phyloP scores from a whole-genome alignment of 306 rosid genomes.

The Rosa chinensis region DNA sequence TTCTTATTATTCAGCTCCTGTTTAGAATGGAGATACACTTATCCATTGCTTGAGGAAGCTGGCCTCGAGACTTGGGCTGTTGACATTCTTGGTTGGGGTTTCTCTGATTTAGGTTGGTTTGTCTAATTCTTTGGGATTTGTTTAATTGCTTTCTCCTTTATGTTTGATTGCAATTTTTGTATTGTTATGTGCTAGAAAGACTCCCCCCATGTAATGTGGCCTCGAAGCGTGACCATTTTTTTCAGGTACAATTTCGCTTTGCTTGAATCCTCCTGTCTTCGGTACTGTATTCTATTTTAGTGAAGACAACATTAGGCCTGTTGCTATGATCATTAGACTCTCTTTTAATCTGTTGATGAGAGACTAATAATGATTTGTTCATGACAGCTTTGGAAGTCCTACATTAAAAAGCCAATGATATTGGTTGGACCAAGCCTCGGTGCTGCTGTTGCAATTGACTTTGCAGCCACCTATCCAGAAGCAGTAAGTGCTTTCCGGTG shows the following conservation, averaged over 20 bases:
- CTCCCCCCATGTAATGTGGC: constrained; percentile 72
- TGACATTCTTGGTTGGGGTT: constrained; percentile 99
- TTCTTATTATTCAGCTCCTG: constrained; percentile 79
- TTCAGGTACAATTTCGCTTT: constrained; percentile 53
- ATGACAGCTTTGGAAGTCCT: constrained; percentile 78
- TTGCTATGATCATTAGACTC: neutral
- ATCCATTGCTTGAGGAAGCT: constrained; percentile 82
- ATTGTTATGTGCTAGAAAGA: constrained; percentile 46
- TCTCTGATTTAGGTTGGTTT: constrained; percentile 78
- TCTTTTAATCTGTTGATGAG: neutral
- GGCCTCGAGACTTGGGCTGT: constrained; percentile 92
- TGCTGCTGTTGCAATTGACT: constrained; percentile 95
- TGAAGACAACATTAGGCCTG: neutral
- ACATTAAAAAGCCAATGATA: constrained; percentile 77
- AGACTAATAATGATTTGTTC: constrained; percentile 20
- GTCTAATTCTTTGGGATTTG: neutral
- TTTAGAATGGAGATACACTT: constrained; percentile 89
- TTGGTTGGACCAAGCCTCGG: constrained; percentile 98
- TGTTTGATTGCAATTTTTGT: neutral
- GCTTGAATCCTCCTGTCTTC: constrained; percentile 8
- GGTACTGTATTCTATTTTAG: neutral
- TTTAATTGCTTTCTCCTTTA: constrained; percentile 14
- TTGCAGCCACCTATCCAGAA: constrained; percentile 81
- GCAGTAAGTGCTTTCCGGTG: constrained; percentile 58
- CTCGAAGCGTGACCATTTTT: constrained; percentile 82